Evolutionary conservation across 352 stramenopile genomes (phyloP).

Genomic region (Poterioochromonas sp.): DNA sequence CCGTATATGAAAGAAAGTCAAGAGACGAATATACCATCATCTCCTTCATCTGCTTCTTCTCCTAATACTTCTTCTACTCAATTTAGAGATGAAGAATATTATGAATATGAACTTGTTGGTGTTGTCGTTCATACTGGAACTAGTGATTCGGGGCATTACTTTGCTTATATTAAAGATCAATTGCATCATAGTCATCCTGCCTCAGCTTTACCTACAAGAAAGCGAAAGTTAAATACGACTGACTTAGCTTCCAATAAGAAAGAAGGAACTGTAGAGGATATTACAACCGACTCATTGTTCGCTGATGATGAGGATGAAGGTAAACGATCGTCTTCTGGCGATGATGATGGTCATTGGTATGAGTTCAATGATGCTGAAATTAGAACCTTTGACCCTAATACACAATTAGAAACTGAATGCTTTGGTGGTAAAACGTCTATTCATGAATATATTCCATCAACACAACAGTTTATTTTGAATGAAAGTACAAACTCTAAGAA

Average conservation of each 20-base stretch:
- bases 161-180: constrained; percentile 35
- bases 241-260: too few relatives aligned
- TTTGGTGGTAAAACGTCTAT: background rate
- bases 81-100: background rate
- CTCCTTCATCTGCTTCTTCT: background rate
- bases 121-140: constrained; percentile 43
- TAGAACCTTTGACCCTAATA: constrained; percentile 28
- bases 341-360: constrained; percentile 28
- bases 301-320: too few relatives aligned
- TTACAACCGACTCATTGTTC: too few relatives aligned
- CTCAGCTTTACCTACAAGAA: background rate
- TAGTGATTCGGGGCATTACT: constrained; percentile 45
- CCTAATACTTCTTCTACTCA: background rate
- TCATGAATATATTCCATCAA: background rate
- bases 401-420: background rate
- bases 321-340: background rate
- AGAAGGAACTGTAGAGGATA: too few relatives aligned
- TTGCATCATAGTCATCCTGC: constrained; percentile 17
- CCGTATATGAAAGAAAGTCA: constrained; percentile 36
- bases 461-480: background rate
- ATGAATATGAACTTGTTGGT: constrained; percentile 37
- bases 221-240: too few relatives aligned
- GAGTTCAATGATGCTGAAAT: constrained; percentile 42
- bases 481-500: constrained; percentile 35
- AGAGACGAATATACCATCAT: background rate